Conservation (phyloP, 179 eudicot species). For the Gypsophila paniculata region DNA sequence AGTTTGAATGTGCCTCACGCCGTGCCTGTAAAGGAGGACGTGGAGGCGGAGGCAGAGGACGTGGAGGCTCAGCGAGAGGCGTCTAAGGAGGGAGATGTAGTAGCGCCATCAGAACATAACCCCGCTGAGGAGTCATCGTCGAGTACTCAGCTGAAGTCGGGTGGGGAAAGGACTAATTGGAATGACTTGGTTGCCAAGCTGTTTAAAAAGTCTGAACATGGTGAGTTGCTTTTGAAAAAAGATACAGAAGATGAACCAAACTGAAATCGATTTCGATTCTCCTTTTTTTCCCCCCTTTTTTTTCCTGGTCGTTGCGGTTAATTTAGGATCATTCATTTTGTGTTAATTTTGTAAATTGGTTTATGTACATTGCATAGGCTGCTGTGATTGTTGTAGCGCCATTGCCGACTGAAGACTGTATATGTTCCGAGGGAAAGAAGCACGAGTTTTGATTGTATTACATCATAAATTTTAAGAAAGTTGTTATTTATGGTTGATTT, state of each 20-base stretch:
- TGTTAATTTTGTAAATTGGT: conserved; percentile 14
- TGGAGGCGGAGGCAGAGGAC: conserved; percentile 6
- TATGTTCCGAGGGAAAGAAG: conserved; percentile 1
- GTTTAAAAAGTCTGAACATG: conserved; percentile 39
- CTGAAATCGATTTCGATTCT: conserved; percentile 10
- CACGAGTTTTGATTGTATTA: not conserved
- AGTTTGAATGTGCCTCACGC: conserved; percentile 70
- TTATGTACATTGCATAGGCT: conserved; percentile 11
- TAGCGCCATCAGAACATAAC: conserved; percentile 11
- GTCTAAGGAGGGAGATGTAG: conserved; percentile 17
- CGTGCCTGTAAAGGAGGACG: conserved; percentile 23
- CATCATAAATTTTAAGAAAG: conserved; percentile 1
- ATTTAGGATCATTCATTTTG: not conserved
- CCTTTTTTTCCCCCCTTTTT: too few relatives aligned
- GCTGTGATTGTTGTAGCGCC: not conserved
- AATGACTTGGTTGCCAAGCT: conserved; percentile 54
- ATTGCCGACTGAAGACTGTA: conserved; percentile 10
- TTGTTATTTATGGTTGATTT: conserved; percentile 2
- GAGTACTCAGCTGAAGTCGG: conserved; percentile 16
- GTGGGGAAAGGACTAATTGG: conserved; percentile 53
- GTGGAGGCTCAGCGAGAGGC: conserved; percentile 8
- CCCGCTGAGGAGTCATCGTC: conserved; percentile 20
- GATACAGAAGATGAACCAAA: conserved; percentile 20
- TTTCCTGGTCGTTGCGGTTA: too few relatives aligned
- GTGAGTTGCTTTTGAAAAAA: conserved; percentile 26